phyloP scores from a whole-genome alignment of 2,329 filamentous ascomycete genomes.

The Pseudocercospora fijiensis region DNA sequence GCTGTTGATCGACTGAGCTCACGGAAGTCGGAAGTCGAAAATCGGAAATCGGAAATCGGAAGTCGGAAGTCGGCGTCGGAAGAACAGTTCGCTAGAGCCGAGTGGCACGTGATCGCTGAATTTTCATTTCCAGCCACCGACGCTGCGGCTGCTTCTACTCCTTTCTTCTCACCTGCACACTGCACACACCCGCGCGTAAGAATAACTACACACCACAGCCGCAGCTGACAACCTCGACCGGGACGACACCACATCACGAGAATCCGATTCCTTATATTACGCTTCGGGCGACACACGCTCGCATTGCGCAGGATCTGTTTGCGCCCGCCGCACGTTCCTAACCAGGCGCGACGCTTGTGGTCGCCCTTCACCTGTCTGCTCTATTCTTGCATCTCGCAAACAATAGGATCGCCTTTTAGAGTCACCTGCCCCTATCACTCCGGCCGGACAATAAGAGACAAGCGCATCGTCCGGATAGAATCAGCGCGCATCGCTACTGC shows the following conservation, averaged over 20 bases:
- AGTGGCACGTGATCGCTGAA: neutral
- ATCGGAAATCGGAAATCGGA: neutral
- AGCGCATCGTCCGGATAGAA: conserved; percentile 3
- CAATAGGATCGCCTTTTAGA: neutral
- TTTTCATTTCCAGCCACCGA: neutral
- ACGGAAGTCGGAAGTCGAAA: neutral
- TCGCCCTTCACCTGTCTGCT: conserved; percentile 4
- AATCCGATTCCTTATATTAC: neutral
- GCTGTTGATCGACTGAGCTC: neutral
- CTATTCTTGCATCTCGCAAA: conserved; percentile 2
- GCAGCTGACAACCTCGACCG: conserved; percentile 2
- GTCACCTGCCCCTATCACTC: neutral
- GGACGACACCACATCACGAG: conserved; percentile 1
- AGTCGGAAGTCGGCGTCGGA: no score
- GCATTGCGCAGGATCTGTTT: neutral
- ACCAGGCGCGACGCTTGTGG: conserved; percentile 7
- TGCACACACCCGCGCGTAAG: neutral
- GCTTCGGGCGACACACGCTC: conserved; percentile 1
- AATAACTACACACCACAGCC: conserved; percentile 7
- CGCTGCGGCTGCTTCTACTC: neutral
- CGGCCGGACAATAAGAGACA: neutral
- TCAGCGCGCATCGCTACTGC: neutral
- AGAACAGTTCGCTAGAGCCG: no score
- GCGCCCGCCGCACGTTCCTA: neutral
- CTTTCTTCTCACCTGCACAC: neutral